phyloP scores from a whole-genome alignment of 345 rosid genomes.

The Jatropha curcas region DNA sequence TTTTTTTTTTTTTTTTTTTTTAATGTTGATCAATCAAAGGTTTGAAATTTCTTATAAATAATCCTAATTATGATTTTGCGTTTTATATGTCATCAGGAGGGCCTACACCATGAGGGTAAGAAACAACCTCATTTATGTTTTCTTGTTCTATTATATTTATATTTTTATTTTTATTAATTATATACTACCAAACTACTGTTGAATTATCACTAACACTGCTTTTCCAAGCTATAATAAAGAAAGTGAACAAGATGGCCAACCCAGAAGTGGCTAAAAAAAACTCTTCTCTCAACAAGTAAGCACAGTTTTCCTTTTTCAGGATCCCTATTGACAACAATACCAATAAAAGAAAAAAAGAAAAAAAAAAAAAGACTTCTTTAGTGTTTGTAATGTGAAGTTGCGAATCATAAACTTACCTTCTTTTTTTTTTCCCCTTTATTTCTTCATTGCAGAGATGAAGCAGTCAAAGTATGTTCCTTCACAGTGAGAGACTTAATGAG shows the following conservation, averaged over 20 bases:
- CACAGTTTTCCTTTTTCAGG: not conserved
- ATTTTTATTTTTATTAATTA: too few species aligned
- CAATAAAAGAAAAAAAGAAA: too few species aligned
- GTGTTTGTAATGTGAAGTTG: too few species aligned
- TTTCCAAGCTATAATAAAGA: constrained; percentile 24
- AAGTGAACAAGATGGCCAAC: not conserved
- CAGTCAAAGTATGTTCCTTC: constrained; percentile 11
- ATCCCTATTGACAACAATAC: too few species aligned
- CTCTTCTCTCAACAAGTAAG: constrained; percentile 8
- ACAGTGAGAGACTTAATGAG: not conserved
- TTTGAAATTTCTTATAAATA: too few species aligned
- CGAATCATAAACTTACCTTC: too few species aligned
- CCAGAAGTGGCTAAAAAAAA: not conserved
- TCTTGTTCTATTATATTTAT: too few species aligned
- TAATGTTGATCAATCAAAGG: too few species aligned
- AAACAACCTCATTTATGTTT: too few species aligned
- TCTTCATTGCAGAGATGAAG: constrained; percentile 18
- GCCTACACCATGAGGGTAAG: constrained; percentile 24
- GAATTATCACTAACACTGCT: not conserved
- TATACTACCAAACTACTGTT: too few species aligned
- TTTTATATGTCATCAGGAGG: constrained; percentile 17
- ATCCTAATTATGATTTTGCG: not conserved
- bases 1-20: too few species aligned
- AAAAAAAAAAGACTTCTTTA: too few species aligned
- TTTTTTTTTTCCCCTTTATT: not conserved